These are phyloP conservation scores for Claviceps lovelessii DNA, from an alignment of 2,329 filamentous ascomycete genomes.

Conservation along the genomic window DNA sequence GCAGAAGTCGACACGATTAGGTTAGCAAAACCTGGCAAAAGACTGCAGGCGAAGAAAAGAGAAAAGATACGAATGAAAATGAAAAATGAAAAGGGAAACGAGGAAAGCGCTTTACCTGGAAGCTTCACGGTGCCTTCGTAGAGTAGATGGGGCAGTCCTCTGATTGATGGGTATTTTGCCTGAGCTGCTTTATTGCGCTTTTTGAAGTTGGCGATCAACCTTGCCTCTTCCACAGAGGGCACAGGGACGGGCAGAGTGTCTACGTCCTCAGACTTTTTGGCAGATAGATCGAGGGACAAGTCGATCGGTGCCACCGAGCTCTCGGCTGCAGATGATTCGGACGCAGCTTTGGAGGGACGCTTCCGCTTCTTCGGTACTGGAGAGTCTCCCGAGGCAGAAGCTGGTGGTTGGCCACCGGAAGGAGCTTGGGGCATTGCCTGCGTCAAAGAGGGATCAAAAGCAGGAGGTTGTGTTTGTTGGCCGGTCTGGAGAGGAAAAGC, in stretches of 20 bases:
- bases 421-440: constrained; percentile 1
- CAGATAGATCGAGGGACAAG: constrained; percentile 14
- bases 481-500: constrained; percentile 1
- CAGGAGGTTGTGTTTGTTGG: constrained; percentile 8
- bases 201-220: constrained; percentile 22
- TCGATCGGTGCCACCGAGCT: constrained; percentile 13
- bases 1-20: not conserved
- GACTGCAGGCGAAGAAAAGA: not conserved
- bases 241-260: constrained; percentile 18
- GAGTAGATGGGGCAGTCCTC: constrained; percentile 24
- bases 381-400: constrained; percentile 12
- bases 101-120: constrained; percentile 13
- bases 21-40: not conserved
- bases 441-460: not conserved
- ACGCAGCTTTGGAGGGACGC: constrained; percentile 13
- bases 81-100: too few relatives aligned
- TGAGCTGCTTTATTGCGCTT: constrained; percentile 25
- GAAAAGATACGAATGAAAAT: not conserved
- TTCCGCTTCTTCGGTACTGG: constrained; percentile 24
- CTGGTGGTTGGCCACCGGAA: not conserved
- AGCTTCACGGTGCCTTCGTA: constrained; percentile 26
- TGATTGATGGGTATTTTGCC: constrained; percentile 23
- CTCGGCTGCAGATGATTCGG: not conserved
- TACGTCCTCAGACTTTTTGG: constrained; percentile 22
- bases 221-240: constrained; percentile 20